A percentile compares a stretch with the other conserved stretches of the same genome.
Evolutionary conservation across 176 grass and related monocot genomes (phyloP).

Genomic region (Ampelocalamus luodianensis): DNA sequence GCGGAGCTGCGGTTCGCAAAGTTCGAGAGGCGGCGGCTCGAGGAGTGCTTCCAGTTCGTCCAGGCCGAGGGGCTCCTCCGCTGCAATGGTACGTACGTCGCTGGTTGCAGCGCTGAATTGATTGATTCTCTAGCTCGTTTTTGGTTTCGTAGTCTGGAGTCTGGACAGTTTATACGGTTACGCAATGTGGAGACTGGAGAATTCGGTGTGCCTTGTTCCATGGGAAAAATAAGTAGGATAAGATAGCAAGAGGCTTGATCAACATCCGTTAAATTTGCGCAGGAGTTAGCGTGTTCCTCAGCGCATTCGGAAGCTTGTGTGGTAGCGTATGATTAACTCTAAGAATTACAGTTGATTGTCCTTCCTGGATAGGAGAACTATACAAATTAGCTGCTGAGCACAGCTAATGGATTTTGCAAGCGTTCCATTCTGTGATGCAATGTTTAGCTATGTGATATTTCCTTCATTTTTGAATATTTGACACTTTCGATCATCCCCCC

Average conservation of each 20-base stretch:
- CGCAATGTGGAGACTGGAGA: neutral
- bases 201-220: neutral
- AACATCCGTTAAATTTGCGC: neutral
- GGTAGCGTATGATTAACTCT: neutral
- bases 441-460: neutral
- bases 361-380: neutral
- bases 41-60: constrained; percentile 83
- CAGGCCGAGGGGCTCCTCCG: constrained; percentile 56
- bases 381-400: neutral
- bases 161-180: neutral
- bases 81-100: constrained; percentile 43
- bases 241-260: neutral
- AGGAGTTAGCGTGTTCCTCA: neutral
- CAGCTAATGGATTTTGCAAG: neutral
- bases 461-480: neutral
- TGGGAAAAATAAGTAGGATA: neutral
- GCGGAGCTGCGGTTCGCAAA: constrained; percentile 78
- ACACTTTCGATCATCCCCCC: neutral
- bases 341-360: neutral
- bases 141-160: neutral
- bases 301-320: neutral
- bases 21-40: constrained; percentile 78
- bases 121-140: neutral
- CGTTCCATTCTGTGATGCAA: neutral
- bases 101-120: neutral